A percentile compares a stretch with the other conserved stretches of the same genome.
phyloP scores from a whole-genome alignment of 139 green algal species.

The Chlorella sp. region DNA sequence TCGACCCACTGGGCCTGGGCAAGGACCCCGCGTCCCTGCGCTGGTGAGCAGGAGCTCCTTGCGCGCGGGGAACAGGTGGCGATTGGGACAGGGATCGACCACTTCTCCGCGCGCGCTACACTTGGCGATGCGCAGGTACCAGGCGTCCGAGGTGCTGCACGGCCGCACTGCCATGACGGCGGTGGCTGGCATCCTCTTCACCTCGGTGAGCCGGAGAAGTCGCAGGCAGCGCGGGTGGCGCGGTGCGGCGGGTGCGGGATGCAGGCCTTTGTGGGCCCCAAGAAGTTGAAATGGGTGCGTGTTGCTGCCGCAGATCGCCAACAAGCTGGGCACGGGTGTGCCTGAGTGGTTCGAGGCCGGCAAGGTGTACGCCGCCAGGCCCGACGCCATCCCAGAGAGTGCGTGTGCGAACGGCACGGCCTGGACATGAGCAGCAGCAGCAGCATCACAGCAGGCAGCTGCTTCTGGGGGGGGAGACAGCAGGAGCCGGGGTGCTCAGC shows the following conservation, averaged over 20 bases:
- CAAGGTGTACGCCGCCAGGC: conserved; percentile 39
- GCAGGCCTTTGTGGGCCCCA: too few relatives aligned
- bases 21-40: conserved; percentile 63
- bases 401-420: too few relatives aligned
- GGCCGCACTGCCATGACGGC: conserved; percentile 80
- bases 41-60: conserved; percentile 40
- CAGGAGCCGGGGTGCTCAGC: too few relatives aligned
- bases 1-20: conserved; percentile 73
- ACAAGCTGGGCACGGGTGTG: conserved; percentile 62
- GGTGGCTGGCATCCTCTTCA: conserved; percentile 83
- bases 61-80: background rate
- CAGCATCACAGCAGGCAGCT: too few relatives aligned
- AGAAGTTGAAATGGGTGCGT: too few relatives aligned
- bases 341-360: conserved; percentile 83
- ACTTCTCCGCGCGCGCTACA: background rate
- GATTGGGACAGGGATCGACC: background rate
- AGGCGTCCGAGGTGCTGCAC: conserved; percentile 85
- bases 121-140: conserved; percentile 53
- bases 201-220: conserved; percentile 30
- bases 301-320: conserved; percentile 45
- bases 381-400: conserved; percentile 26
- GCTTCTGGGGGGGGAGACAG: too few relatives aligned
- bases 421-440: too few relatives aligned
- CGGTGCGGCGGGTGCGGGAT: background rate
- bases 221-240: background rate